These are phyloP conservation scores for Talaromyces adpressus DNA, from an alignment of 495 filamentous ascomycete genomes.

Conservation along the genomic window DNA sequence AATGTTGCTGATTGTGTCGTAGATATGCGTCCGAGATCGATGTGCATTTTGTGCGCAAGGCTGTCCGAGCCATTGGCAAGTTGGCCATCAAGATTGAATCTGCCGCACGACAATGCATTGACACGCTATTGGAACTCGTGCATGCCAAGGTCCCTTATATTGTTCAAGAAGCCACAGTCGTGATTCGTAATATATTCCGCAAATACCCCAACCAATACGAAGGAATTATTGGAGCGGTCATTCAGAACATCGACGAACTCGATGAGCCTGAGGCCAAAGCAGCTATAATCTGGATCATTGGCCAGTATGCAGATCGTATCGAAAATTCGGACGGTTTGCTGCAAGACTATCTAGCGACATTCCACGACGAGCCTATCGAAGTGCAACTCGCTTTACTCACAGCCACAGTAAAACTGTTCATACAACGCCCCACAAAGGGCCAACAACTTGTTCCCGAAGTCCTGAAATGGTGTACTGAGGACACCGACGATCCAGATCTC, in stretches of 20 bases:
- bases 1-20: neutral
- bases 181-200: slow-evolving; percentile 98
- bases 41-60: slow-evolving; percentile 96
- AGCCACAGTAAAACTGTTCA: slow-evolving; percentile 96
- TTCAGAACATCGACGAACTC: slow-evolving; percentile 92
- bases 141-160: slow-evolving; percentile 99
- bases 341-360: slow-evolving; percentile 90
- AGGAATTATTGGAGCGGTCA: slow-evolving; percentile 89
- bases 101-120: slow-evolving; percentile 82
- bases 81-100: slow-evolving; percentile 98
- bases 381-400: slow-evolving; percentile 93
- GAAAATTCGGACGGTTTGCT: slow-evolving; percentile 91
- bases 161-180: slow-evolving; percentile 98
- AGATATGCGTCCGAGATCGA: slow-evolving; percentile 97
- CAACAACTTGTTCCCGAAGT: slow-evolving; percentile 92
- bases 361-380: slow-evolving; percentile 88
- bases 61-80: slow-evolving; percentile 95
- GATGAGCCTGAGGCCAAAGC: slow-evolving; percentile 99
- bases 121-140: slow-evolving; percentile 85
- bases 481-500: slow-evolving; percentile 96
- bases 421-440: slow-evolving; percentile 91
- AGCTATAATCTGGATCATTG: slow-evolving; percentile 99
- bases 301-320: slow-evolving; percentile 94
- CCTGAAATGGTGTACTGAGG: slow-evolving; percentile 97
- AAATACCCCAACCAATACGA: slow-evolving; percentile 99